Percentiles rank a stretch among this genome's conserved stretches.
Evolutionary conservation across 2,329 filamentous ascomycete species (phyloP).

Genomic region (Diplodia seriata): DNA sequence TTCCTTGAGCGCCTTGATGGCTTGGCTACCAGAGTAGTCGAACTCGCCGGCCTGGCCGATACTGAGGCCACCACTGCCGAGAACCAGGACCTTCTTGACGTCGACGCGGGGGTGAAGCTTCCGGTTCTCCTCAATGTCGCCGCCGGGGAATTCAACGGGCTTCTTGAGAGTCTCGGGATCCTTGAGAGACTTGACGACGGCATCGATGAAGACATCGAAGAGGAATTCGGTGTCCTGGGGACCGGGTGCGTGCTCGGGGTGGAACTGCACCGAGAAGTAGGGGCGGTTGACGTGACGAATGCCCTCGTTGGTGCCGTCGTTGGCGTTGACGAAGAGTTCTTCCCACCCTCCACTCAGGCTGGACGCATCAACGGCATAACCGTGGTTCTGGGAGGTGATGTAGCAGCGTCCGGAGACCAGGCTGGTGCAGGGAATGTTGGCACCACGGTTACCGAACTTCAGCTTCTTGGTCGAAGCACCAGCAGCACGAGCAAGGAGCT

Average conservation of each 20-base stretch:
- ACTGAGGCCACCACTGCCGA: slow-evolving; percentile 92
- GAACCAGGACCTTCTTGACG: slow-evolving; percentile 92
- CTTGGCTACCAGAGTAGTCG: slow-evolving; percentile 97
- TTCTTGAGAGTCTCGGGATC: slow-evolving; percentile 71
- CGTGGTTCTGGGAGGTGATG: slow-evolving; percentile 99
- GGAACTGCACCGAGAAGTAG: slow-evolving; percentile 99
- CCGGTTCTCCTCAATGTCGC: slow-evolving; percentile 79
- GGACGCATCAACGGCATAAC: slow-evolving; percentile 85
- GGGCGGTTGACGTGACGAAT: slow-evolving; percentile 86
- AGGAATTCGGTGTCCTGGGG: slow-evolving; percentile 95
- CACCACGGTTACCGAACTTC: slow-evolving; percentile 98
- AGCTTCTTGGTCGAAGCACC: slow-evolving; percentile 90
- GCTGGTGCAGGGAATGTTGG: slow-evolving; percentile 98
- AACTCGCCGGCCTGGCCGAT: slow-evolving; percentile 99
- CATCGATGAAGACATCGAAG: slow-evolving; percentile 94
- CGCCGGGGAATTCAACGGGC: slow-evolving; percentile 87
- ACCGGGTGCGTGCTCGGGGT: slow-evolving; percentile 95
- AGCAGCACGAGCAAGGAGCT: slow-evolving; percentile 85
- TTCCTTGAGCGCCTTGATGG: slow-evolving; percentile 97
- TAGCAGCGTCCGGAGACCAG: slow-evolving; percentile 95
- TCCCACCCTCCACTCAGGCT: slow-evolving; percentile 82
- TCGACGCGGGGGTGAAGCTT: slow-evolving; percentile 76
- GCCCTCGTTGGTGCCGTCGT: slow-evolving; percentile 97
- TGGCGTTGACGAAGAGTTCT: slow-evolving; percentile 97
- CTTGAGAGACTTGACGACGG: slow-evolving; percentile 74